These are phyloP conservation scores for Phaeosphaeria sp. DNA, from an alignment of 2,329 filamentous ascomycete species.

Conservation along the genomic window DNA sequence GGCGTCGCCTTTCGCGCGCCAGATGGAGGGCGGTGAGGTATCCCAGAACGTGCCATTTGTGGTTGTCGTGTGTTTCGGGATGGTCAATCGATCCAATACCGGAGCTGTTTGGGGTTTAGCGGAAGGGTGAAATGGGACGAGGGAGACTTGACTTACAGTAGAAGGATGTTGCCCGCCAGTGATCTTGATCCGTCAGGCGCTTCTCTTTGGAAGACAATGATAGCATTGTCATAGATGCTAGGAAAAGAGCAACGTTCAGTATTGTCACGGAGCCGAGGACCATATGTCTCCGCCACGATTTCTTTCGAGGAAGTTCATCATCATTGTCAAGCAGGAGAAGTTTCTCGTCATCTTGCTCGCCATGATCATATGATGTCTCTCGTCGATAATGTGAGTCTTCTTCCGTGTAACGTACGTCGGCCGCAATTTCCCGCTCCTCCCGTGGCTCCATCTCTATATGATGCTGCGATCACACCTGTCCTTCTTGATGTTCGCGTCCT, in stretches of 20 bases:
- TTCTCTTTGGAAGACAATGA: neutral
- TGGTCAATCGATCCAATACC: constrained; percentile 11
- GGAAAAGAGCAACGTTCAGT: constrained; percentile 1
- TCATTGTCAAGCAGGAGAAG: neutral
- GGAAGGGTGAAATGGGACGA: neutral
- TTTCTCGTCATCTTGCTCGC: constrained; percentile 4
- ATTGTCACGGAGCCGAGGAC: neutral
- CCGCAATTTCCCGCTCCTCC: too few relatives aligned
- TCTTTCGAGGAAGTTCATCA: neutral
- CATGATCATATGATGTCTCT: neutral
- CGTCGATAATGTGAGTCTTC: too few relatives aligned
- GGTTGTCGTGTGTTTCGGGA: constrained; percentile 4
- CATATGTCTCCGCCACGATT: neutral
- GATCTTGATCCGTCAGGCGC: constrained; percentile 3
- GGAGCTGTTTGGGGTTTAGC: constrained; percentile 2
- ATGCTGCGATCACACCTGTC: too few relatives aligned
- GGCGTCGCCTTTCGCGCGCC: constrained; percentile 5
- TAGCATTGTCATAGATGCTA: constrained; percentile 1
- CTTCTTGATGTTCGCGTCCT: too few relatives aligned
- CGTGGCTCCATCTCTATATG: too few relatives aligned
- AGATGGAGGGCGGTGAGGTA: constrained; percentile 4
- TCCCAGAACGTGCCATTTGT: constrained; percentile 11
- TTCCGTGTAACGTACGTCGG: too few relatives aligned
- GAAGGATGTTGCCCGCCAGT: constrained; percentile 11
- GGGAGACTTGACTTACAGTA: constrained; percentile 11